Conservation (phyloP, 1,139 yeast genomes). For the Pichia sp. region DNA sequence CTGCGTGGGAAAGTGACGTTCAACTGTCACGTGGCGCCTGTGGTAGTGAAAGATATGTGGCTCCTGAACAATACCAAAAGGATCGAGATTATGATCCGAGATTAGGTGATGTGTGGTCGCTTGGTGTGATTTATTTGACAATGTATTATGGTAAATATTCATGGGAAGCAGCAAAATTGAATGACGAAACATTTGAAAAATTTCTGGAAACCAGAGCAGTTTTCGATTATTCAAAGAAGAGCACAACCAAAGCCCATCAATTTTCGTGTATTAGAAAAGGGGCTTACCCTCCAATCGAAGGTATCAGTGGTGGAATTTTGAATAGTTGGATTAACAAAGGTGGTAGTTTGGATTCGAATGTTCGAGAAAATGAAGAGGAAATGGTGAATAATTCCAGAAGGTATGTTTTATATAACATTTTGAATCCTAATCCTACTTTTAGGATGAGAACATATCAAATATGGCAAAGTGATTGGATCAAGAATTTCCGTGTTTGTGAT, state of each 20-base stretch:
- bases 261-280: slow-evolving; percentile 26
- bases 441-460: slow-evolving; percentile 32
- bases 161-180: slow-evolving; percentile 39
- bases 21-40: slow-evolving; percentile 50
- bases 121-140: slow-evolving; percentile 51
- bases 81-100: slow-evolving; percentile 46
- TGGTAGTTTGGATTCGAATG: slow-evolving; percentile 10
- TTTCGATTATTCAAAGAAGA: slow-evolving; percentile 21
- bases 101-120: slow-evolving; percentile 62
- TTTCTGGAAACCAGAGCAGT: slow-evolving; percentile 27
- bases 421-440: slow-evolving; percentile 45
- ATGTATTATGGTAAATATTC: slow-evolving; percentile 44
- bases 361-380: slow-evolving; percentile 8
- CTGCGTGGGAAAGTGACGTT: slow-evolving; percentile 56
- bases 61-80: slow-evolving; percentile 55
- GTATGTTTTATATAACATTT: slow-evolving; percentile 45
- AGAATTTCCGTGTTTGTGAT: slow-evolving; percentile 26
- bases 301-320: slow-evolving; percentile 22
- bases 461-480: slow-evolving; percentile 30
- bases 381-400: slow-evolving; percentile 35
- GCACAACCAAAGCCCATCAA: slow-evolving; percentile 17
- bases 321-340: slow-evolving; percentile 12
- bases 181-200: slow-evolving; percentile 27
- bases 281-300: slow-evolving; percentile 24
- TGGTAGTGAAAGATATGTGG: slow-evolving; percentile 73